Conservation (phyloP, 192 early-diverging fungal species). For the Podila horticola region DNA sequence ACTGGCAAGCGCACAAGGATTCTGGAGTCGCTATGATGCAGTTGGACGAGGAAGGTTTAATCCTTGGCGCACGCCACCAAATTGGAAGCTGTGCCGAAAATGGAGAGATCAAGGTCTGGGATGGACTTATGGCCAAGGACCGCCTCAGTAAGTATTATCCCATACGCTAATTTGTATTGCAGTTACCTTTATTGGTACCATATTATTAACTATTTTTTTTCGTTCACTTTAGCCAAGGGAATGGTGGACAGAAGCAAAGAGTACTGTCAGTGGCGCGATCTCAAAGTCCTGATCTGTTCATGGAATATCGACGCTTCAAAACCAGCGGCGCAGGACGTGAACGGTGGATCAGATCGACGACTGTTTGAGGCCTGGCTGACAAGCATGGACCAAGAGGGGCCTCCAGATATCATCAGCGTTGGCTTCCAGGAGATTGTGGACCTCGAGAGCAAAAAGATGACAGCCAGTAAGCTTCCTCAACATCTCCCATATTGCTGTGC, state of each 20-base stretch:
- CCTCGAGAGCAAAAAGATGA: constrained; percentile 83
- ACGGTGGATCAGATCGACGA: constrained; percentile 58
- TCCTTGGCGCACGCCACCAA: constrained; percentile 56
- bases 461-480: constrained; percentile 62
- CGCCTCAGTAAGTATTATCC: constrained; percentile 63
- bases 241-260: constrained; percentile 69
- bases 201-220: not conserved
- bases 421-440: constrained; percentile 92
- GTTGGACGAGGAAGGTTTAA: constrained; percentile 68
- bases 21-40: constrained; percentile 59
- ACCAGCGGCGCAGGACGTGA: constrained; percentile 77
- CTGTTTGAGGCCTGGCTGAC: constrained; percentile 59
- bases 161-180: not conserved
- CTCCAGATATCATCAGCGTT: constrained; percentile 83
- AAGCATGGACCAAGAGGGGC: constrained; percentile 53
- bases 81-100: constrained; percentile 70
- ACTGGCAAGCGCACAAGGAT: constrained; percentile 72
- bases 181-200: not conserved
- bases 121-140: constrained; percentile 76
- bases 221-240: constrained; percentile 55
- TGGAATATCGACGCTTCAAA: constrained; percentile 96
- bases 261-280: constrained; percentile 70
- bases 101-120: constrained; percentile 79
- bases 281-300: constrained; percentile 84
- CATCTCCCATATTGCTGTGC: constrained; percentile 31